A percentile compares a stretch with the other conserved stretches of the same genome.
These are phyloP conservation scores for Melastoma malabathricum DNA, from an alignment of 345 rosid genomes.

Conservation along the genomic window DNA sequence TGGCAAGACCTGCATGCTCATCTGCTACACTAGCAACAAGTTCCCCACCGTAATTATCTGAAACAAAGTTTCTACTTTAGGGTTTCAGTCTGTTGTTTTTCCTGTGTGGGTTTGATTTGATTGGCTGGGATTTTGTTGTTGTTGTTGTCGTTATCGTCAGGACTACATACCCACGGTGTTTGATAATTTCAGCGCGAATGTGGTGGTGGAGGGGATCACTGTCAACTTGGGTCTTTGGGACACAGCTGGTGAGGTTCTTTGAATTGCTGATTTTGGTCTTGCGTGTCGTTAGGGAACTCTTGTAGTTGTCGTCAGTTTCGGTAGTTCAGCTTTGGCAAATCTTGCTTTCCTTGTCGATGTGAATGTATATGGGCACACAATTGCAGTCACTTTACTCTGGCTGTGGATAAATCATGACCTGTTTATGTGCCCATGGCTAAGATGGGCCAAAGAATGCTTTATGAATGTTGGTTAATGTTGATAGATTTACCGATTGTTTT, in stretches of 20 bases:
- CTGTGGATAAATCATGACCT: too few relatives aligned
- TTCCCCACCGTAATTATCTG: conserved; percentile 52
- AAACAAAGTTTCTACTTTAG: conserved; percentile 7
- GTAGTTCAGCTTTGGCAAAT: too few relatives aligned
- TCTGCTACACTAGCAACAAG: conserved; percentile 78
- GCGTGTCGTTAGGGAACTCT: background rate
- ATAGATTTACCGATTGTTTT: background rate
- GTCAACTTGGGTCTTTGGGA: conserved; percentile 99
- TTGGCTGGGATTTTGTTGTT: conserved; percentile 24
- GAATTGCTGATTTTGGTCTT: conserved; percentile 4
- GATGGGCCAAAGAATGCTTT: background rate
- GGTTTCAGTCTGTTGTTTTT: conserved; percentile 3
- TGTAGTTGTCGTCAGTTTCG: too few relatives aligned
- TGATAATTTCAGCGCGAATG: conserved; percentile 98
- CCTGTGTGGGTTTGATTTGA: conserved; percentile 5
- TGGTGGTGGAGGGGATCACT: conserved; percentile 78
- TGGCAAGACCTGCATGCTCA: conserved; percentile 81
- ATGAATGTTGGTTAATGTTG: background rate
- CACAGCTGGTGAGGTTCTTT: conserved; percentile 60
- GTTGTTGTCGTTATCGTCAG: conserved; percentile 24
- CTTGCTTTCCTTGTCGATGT: too few relatives aligned
- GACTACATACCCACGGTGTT: conserved; percentile 96
- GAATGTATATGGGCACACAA: too few relatives aligned
- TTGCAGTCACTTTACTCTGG: too few relatives aligned
- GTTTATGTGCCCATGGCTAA: too few relatives aligned